Evolutionary conservation across 306 rosid species (phyloP).

Genomic region (Clitoria ternatea): DNA sequence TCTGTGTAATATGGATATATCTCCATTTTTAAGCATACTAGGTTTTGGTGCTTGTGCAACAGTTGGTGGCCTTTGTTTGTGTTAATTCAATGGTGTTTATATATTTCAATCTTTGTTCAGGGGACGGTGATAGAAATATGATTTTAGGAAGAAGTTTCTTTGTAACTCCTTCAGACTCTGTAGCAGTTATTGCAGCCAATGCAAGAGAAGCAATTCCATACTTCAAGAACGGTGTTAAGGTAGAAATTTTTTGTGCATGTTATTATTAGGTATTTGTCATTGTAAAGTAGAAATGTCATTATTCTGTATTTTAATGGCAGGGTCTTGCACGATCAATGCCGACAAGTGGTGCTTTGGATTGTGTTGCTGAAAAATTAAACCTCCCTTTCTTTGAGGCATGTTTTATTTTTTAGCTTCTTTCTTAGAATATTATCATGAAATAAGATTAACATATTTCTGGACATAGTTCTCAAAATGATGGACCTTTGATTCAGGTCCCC

Average conservation of each 20-base stretch:
- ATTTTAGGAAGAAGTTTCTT: constrained; percentile 81
- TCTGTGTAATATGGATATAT: background rate
- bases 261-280: background rate
- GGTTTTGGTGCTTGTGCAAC: background rate
- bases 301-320: constrained; percentile 38
- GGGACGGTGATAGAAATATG: constrained; percentile 99
- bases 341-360: constrained; percentile 91
- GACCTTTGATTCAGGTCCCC: constrained; percentile 62
- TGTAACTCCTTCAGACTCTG: constrained; percentile 98
- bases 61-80: background rate
- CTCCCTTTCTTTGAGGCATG: constrained; percentile 91
- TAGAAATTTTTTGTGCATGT: constrained; percentile 24
- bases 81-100: constrained; percentile 5
- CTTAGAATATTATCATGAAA: constrained; percentile 18
- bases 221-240: constrained; percentile 71
- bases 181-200: constrained; percentile 93
- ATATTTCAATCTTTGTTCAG: constrained; percentile 34
- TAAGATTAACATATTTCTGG: constrained; percentile 1
- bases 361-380: constrained; percentile 80
- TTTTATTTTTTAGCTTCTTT: background rate
- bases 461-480: constrained; percentile 15
- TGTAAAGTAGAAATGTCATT: constrained; percentile 8
- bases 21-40: background rate
- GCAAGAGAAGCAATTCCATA: constrained; percentile 89
- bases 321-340: constrained; percentile 99